Evolutionary conservation across 352 stramenopile genomes (phyloP).

Genomic region (Pythium guiyangense): DNA sequence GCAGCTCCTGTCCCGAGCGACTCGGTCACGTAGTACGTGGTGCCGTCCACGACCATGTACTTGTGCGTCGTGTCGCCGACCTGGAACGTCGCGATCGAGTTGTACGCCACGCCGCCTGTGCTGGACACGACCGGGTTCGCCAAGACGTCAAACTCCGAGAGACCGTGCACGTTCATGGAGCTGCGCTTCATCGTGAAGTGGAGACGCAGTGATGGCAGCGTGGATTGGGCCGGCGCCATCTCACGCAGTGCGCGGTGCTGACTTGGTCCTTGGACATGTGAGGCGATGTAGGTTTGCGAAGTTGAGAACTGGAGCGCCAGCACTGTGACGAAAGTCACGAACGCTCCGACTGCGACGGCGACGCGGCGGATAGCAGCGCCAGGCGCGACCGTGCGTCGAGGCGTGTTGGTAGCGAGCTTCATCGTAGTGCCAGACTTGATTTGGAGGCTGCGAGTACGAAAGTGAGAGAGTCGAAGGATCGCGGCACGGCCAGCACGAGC

Average conservation of each 20-base stretch:
- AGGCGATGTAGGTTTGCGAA: too few relatives aligned
- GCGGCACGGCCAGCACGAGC: neutral
- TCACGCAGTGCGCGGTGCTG: constrained; percentile 1
- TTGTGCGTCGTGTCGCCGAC: too few relatives aligned
- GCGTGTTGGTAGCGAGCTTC: neutral
- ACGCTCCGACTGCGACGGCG: neutral
- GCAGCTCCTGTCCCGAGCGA: neutral
- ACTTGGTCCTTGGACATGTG: neutral
- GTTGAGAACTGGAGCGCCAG: too few relatives aligned
- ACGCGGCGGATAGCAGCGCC: neutral
- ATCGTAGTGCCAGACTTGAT: neutral
- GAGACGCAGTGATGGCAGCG: constrained; percentile 29
- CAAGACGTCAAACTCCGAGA: constrained; percentile 28
- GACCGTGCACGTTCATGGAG: constrained; percentile 30
- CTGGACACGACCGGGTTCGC: constrained; percentile 27
- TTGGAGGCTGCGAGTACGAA: neutral
- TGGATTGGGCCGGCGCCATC: neutral
- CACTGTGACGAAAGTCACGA: neutral
- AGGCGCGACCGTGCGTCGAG: neutral
- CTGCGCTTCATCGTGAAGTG: too few relatives aligned
- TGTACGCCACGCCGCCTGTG: constrained; percentile 23
- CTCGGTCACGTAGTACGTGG: too few relatives aligned
- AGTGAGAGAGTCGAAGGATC: neutral
- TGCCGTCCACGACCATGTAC: too few relatives aligned
- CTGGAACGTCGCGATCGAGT: constrained; percentile 18